Evolutionary conservation across 225 moss, liverwort and hornwort genomes (phyloP).

Genomic region (Climacium dendroides): DNA sequence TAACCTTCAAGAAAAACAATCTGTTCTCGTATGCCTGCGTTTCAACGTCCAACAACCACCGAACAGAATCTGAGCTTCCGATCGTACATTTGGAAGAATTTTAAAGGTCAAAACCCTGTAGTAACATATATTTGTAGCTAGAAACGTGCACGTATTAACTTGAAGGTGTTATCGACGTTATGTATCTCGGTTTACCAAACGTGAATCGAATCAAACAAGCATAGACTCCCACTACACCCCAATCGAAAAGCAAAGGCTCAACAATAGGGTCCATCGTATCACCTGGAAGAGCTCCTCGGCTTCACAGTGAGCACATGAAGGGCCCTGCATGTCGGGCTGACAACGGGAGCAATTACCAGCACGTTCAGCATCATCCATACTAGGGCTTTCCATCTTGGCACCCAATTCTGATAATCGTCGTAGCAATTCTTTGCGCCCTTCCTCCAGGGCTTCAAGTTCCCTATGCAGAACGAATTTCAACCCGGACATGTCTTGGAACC

Average conservation of each 20-base stretch:
- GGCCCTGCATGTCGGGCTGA: conserved; percentile 62
- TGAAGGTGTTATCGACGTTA: background rate
- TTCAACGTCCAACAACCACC: background rate
- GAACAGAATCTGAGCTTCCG: background rate
- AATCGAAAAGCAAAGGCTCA: background rate
- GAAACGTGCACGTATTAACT: background rate
- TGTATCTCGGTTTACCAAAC: background rate
- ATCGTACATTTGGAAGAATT: background rate
- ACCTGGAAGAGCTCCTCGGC: conserved; percentile 93
- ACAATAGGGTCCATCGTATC: background rate
- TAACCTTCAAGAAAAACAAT: conserved; percentile 67
- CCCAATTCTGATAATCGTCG: conserved; percentile 45
- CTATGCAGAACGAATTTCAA: conserved; percentile 62
- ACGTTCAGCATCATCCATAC: conserved; percentile 54
- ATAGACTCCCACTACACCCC: background rate
- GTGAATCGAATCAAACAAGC: background rate
- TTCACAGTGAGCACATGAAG: conserved; percentile 80
- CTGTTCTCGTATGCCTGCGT: conserved; percentile 79
- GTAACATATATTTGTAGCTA: background rate
- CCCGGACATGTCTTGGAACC: conserved; percentile 70
- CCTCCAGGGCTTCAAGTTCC: conserved; percentile 65
- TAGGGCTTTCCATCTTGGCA: conserved; percentile 57
- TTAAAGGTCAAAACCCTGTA: background rate
- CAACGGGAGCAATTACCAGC: conserved; percentile 79
- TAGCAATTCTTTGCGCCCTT: conserved; percentile 45